Evolutionary conservation across 2,329 filamentous ascomycete species (phyloP).

Genomic region (Sarocladium strictum): DNA sequence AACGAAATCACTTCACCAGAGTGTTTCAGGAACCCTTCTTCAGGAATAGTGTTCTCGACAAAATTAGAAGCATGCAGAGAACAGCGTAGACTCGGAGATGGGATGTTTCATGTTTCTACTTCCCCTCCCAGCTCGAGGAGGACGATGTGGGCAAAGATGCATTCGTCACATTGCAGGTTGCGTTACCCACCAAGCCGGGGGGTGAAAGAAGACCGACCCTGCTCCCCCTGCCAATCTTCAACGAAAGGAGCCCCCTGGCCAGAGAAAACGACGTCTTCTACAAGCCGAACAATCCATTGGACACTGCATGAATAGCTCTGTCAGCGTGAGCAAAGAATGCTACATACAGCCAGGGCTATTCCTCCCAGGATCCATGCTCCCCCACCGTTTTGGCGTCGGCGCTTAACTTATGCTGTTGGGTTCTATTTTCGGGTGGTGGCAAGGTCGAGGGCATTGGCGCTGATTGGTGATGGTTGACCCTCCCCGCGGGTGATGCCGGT

Average conservation of each 20-base stretch:
- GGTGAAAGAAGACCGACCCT: no score
- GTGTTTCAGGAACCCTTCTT: background rate
- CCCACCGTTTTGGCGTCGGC: background rate
- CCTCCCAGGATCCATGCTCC: background rate
- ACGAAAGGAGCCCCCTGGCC: background rate
- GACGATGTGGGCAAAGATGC: no score
- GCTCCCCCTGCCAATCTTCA: no score
- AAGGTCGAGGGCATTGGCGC: background rate
- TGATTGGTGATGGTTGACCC: background rate
- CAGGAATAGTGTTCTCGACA: background rate
- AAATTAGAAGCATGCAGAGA: background rate
- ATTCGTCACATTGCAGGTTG: no score
- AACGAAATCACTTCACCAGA: no score
- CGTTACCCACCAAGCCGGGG: no score
- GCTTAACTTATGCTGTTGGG: background rate
- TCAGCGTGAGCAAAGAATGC: no score
- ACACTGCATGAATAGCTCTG: no score
- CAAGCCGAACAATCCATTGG: no score
- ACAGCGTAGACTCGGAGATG: background rate
- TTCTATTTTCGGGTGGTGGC: background rate
- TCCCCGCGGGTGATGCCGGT: background rate
- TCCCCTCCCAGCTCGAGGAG: no score
- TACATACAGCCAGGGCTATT: no score
- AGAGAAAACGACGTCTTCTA: no score
- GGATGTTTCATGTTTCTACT: constrained; percentile 7